Base-by-base conservation (phyloP, 108 stramenopile genomes). In the Nannochloropsis granulata region DNA sequence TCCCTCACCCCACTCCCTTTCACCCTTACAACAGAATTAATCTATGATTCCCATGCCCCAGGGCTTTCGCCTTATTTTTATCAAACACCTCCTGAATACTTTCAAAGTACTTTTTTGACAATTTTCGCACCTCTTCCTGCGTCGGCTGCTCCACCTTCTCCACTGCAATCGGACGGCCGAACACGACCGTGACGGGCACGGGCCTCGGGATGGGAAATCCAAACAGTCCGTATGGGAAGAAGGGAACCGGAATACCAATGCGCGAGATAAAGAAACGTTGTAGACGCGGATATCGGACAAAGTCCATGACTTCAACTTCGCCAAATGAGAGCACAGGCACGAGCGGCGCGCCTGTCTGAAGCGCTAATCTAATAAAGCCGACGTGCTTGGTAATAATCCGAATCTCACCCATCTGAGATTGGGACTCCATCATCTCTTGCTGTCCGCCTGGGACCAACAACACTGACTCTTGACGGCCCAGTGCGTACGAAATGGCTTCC, bases 251-350 rank as follows among this genome's bases (percentile, higher is more conserved):
- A 13, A 81, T 81, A 21, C 81, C 81, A 23, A 81, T 16, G 21
- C 44, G 81, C 23, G 16, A 23, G 44, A 81, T 43, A 23, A 81
- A 81, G 21, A 43, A 81, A 21, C 44, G 81, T 13, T 81, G 81
- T 23, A 81, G 21, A 23, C 81, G 42, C 21, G 81, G 81, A 12
- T 44, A 81, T 8, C 43, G 44, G 81, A 81, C 44, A 44, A 44
- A 44, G 23, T 81, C 81, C 81, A 81, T 81, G 0, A 81, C 81
- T 44, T 81, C 81, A 16, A 81, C 81, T 23, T 81, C 81, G 16
- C 81, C 81, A 81, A 81, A 81, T n/a, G 81, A 81, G 42, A 81
- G 44, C 21, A 81, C 81, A 44, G 81, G 81, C 21, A 81, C 81
- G 21, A 81, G 23, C 21, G 42, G 43, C 12, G 81, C 23, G 21